Evolutionary conservation across 2,329 filamentous ascomycete species (phyloP).

Genomic region (Penicillium thymicola): DNA sequence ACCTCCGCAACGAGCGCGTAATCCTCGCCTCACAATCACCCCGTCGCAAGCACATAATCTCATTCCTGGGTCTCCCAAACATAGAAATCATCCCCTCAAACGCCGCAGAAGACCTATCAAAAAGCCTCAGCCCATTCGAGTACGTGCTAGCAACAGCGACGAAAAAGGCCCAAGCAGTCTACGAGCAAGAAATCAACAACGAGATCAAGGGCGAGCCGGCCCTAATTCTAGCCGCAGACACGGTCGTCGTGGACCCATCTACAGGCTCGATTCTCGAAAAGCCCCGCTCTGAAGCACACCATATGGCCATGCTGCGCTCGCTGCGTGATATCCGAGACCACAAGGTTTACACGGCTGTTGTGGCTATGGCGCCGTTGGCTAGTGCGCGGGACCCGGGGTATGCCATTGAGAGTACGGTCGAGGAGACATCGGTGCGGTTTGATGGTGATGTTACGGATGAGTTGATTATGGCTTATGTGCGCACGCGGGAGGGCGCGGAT

Average conservation of each 20-base stretch:
- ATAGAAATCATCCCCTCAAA: slow-evolving; percentile 81
- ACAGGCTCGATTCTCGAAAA: slow-evolving; percentile 84
- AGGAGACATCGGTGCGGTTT: slow-evolving; percentile 91
- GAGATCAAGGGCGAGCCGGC: slow-evolving; percentile 65
- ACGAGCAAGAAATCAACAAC: slow-evolving; percentile 57
- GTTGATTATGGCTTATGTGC: slow-evolving; percentile 65
- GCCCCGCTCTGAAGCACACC: slow-evolving; percentile 74
- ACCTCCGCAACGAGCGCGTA: slow-evolving; percentile 73
- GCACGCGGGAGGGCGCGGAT: slow-evolving; percentile 84
- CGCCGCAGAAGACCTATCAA: slow-evolving; percentile 81
- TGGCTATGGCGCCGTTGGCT: slow-evolving; percentile 74
- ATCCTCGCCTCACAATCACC: slow-evolving; percentile 91
- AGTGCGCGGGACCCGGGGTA: slow-evolving; percentile 84
- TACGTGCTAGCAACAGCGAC: slow-evolving; percentile 87
- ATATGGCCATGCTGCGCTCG: slow-evolving; percentile 77
- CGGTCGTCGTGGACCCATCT: slow-evolving; percentile 71
- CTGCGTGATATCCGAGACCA: slow-evolving; percentile 75
- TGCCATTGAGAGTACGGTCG: slow-evolving; percentile 72
- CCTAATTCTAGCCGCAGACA: slow-evolving; percentile 86
- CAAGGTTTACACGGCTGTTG: slow-evolving; percentile 81
- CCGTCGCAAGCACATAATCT: slow-evolving; percentile 74
- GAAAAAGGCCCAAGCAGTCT: slow-evolving; percentile 77
- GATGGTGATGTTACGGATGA: slow-evolving; percentile 73
- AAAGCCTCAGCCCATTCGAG: slow-evolving; percentile 75
- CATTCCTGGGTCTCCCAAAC: slow-evolving; percentile 72